Conservation (phyloP, 2,329 filamentous ascomycete genomes). For the Fusarium verrucosum region DNA sequence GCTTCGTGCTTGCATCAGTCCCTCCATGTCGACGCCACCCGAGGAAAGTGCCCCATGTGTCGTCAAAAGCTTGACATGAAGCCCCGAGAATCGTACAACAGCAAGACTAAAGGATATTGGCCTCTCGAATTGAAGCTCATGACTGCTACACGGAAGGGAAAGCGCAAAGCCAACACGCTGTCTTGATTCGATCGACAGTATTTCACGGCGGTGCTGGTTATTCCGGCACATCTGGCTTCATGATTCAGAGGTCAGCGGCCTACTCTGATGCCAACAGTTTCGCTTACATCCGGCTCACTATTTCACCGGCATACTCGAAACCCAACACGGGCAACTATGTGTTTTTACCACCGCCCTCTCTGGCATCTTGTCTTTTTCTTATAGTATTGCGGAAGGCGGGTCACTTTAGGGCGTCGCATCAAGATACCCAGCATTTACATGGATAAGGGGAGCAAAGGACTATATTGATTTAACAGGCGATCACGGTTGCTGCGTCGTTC, state of each 20-base stretch:
- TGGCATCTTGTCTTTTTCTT: constrained; percentile 17
- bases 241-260: not conserved
- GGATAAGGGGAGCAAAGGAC: constrained; percentile 33
- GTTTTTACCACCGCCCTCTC: not conserved
- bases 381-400: constrained; percentile 12
- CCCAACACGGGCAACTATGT: not conserved
- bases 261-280: not conserved
- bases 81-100: constrained; percentile 52
- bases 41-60: constrained; percentile 71
- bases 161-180: constrained; percentile 49
- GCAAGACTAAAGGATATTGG: constrained; percentile 64
- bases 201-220: not conserved
- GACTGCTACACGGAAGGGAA: constrained; percentile 64
- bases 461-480: constrained; percentile 31
- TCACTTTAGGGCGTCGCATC: constrained; percentile 26
- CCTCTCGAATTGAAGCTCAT: constrained; percentile 70
- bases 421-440: constrained; percentile 46
- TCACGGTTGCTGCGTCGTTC: constrained; percentile 9
- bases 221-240: not conserved
- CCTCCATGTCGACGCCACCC: constrained; percentile 64
- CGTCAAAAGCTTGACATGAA: constrained; percentile 65
- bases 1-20: constrained; percentile 69
- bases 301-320: not conserved
- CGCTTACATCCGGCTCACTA: constrained; percentile 3
- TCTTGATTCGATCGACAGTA: constrained; percentile 34